These are phyloP conservation scores for Marasmius fiardii DNA, from an alignment of 1,284 basidiomycete species.

Conservation along the genomic window DNA sequence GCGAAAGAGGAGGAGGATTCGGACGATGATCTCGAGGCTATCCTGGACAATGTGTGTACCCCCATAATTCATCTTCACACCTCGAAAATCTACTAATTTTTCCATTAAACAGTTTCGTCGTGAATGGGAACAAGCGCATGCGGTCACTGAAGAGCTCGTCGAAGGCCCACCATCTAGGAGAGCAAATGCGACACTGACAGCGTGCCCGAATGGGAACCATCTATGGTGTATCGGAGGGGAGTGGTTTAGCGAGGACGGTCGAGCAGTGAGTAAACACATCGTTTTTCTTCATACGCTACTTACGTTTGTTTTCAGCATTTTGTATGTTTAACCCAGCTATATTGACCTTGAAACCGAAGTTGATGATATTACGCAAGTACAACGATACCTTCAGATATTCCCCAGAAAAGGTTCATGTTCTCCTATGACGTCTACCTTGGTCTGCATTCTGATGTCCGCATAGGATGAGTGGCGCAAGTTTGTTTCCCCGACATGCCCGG, in stretches of 20 bases:
- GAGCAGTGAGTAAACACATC: conserved; percentile 52
- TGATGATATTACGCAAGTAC: conserved; percentile 31
- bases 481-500: conserved; percentile 78
- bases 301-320: conserved; percentile 9
- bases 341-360: neutral
- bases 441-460: too few relatives aligned
- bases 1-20: conserved; percentile 51
- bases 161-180: conserved; percentile 78
- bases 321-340: conserved; percentile 6
- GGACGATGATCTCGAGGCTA: conserved; percentile 77
- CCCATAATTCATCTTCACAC: conserved; percentile 11
- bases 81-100: neutral
- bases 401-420: conserved; percentile 62
- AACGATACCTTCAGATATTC: conserved; percentile 81
- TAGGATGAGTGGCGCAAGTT: conserved; percentile 87
- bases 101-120: conserved; percentile 52
- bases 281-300: neutral
- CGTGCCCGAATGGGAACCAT: conserved; percentile 76
- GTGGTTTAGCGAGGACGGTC: conserved; percentile 80
- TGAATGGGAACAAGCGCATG: conserved; percentile 74
- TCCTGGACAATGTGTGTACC: conserved; percentile 71
- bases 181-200: conserved; percentile 77
- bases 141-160: conserved; percentile 73
- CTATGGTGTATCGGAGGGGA: conserved; percentile 84
- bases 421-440: too few relatives aligned